Evolutionary conservation across 805 yeast genomes (phyloP).

Genomic region (Zygosaccharomyces siamensis): DNA sequence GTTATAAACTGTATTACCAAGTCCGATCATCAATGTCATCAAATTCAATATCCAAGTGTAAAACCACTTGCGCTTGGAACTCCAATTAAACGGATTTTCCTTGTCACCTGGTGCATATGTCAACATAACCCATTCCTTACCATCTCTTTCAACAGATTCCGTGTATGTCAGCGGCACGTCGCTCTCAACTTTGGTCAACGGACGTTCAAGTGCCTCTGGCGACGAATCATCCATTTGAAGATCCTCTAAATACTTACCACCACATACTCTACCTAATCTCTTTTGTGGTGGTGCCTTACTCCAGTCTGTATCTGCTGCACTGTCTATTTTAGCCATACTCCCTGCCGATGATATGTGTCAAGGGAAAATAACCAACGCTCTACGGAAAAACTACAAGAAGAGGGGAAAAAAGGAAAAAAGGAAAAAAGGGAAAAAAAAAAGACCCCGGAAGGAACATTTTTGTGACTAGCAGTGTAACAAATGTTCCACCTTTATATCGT

Average conservation of each 20-base stretch:
- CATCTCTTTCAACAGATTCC: conserved; percentile 1
- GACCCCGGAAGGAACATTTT: neutral
- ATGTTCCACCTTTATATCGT: neutral
- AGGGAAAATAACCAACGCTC: neutral
- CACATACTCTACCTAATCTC: conserved; percentile 2
- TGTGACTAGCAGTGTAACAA: neutral
- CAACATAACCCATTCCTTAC: conserved; percentile 4
- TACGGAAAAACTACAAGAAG: neutral
- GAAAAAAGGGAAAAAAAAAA: neutral
- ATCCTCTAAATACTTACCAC: neutral
- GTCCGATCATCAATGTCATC: neutral
- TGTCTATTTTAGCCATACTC: neutral
- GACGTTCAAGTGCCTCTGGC: neutral
- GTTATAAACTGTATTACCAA: conserved; percentile 1
- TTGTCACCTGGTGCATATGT: conserved; percentile 1
- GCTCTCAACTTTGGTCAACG: neutral
- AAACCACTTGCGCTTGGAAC: conserved; percentile 1
- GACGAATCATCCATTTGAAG: neutral
- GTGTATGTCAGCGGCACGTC: conserved; percentile 3
- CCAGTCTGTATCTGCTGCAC: conserved; percentile 1
- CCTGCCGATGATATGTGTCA: neutral
- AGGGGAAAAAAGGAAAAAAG: too few species aligned
- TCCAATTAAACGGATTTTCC: conserved; percentile 2
- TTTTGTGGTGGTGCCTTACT: conserved; percentile 1
- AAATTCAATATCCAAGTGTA: conserved; percentile 1